Evolutionary conservation across 2,329 filamentous ascomycete genomes (phyloP).

Genomic region (Paraphaeosphaeria sporulosa): DNA sequence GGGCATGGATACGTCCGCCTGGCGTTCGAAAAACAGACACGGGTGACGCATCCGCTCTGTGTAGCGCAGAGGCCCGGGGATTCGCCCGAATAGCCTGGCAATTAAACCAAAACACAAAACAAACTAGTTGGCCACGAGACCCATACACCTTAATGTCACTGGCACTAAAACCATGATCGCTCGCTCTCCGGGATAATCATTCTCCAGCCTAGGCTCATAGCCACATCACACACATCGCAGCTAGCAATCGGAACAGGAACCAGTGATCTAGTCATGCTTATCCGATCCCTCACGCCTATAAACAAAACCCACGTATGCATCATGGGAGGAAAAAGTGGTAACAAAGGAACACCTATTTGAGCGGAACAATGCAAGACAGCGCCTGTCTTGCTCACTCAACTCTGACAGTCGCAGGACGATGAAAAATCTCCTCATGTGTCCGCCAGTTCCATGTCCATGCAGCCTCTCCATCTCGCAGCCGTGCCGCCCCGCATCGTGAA

Average conservation of each 20-base stretch:
- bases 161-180: no score
- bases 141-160: no score
- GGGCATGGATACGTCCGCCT: no score
- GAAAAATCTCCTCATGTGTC: constrained; percentile 34
- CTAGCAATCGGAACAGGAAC: neutral
- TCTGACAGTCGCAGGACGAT: constrained; percentile 28
- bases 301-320: constrained; percentile 38
- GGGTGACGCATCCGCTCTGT: no score
- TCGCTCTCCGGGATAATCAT: neutral
- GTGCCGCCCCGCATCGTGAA: constrained; percentile 28
- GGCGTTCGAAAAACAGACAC: no score
- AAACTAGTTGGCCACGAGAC: no score
- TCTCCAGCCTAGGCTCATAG: neutral
- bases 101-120: no score
- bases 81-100: no score
- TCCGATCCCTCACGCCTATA: constrained; percentile 26
- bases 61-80: no score
- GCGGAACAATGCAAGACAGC: constrained; percentile 39
- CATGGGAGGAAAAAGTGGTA: constrained; percentile 23
- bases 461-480: constrained; percentile 31
- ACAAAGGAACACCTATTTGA: constrained; percentile 32
- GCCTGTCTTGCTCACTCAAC: constrained; percentile 22
- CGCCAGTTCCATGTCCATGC: constrained; percentile 32
- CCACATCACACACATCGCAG: neutral
- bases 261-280: constrained; percentile 26